Evolutionary conservation across 1,139 yeast species (phyloP), one percentile per base, ranked within the genome.

Genomic region (Zygoascus sp.): DNA sequence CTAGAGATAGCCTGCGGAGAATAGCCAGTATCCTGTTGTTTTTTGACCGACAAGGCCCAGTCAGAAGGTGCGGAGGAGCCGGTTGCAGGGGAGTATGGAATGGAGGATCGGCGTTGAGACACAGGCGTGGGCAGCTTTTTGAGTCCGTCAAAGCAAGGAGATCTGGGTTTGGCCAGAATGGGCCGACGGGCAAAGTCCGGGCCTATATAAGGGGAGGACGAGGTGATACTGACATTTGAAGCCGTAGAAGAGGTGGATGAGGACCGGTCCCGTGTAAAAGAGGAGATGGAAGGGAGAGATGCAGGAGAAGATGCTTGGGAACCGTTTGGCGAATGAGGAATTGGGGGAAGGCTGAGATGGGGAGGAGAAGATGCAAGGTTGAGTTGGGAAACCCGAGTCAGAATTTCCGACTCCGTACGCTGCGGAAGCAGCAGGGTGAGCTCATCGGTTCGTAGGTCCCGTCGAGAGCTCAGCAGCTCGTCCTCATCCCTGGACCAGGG

Each of bases 341-440:
- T 25, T 5, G 42, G 48, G 11, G 50, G 52, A 21, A 34, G 50
- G 22, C 41, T 28, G 22, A 22, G 41, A 20, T 30, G 40, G 25
- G 22, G 47, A 15, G 44, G 38, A 23, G 34, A n/a, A 8, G 34
- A 27, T 17, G 40, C 28, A 20, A 20, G 20, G 11, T 42, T 32
- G 19, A 84, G 66, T 48, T 76, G 71, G 48, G 73, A 77, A 17
- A 83, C 76, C 51, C 95, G 73, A 30, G 76, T 66, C 73, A 79
- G 73, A 32, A 86, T 86, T 55, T 85, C 94, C n/a, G 74, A 74
- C 59, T 83, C 92, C 0, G 92, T 75, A 52, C 88, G 74, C 51
- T 77, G 79, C 5, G 92, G 90, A 42, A 88, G 69, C 44, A 87
- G 66, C 35, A 87, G 80, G 9, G 85, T 77, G 40, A 88, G 69